These are phyloP conservation scores for Monosporozyma aquatica DNA, from an alignment of 805 yeast species.

Conservation along the genomic window DNA sequence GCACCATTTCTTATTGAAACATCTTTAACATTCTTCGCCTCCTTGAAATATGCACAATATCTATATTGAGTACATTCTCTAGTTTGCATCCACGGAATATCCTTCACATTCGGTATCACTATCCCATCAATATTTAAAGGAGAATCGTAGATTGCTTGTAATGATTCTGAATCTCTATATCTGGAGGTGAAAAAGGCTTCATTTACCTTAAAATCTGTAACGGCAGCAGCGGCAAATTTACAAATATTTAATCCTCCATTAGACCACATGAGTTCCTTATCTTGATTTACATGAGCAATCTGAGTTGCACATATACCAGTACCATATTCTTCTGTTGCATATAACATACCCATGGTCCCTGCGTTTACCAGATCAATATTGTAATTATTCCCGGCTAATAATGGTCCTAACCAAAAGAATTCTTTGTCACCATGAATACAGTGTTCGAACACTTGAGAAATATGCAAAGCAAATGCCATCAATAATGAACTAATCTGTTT, in stretches of 20 bases:
- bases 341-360: slow-evolving; percentile 30
- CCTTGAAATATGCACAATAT: slow-evolving; percentile 19
- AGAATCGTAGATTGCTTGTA: slow-evolving; percentile 15
- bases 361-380: slow-evolving; percentile 32
- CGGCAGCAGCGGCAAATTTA: slow-evolving; percentile 31
- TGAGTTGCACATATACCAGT: slow-evolving; percentile 26
- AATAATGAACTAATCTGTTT: slow-evolving; percentile 20
- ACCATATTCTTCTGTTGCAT: slow-evolving; percentile 12
- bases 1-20: neutral
- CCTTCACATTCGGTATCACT: slow-evolving; percentile 17
- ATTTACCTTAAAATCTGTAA: slow-evolving; percentile 26
- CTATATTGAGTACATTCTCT: slow-evolving; percentile 23
- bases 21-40: neutral
- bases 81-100: slow-evolving; percentile 23
- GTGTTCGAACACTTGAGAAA: slow-evolving; percentile 19
- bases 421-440: slow-evolving; percentile 72
- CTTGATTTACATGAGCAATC: slow-evolving; percentile 21
- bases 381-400: slow-evolving; percentile 33
- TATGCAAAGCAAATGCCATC: slow-evolving; percentile 23
- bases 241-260: slow-evolving; percentile 63
- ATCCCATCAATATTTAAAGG: slow-evolving; percentile 20
- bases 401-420: slow-evolving; percentile 62
- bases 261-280: slow-evolving; percentile 42
- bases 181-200: slow-evolving; percentile 19
- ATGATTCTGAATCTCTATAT: slow-evolving; percentile 11